Evolutionary conservation across 2,329 filamentous ascomycete genomes (phyloP).

Genomic region (Fusarium phyllophilum): DNA sequence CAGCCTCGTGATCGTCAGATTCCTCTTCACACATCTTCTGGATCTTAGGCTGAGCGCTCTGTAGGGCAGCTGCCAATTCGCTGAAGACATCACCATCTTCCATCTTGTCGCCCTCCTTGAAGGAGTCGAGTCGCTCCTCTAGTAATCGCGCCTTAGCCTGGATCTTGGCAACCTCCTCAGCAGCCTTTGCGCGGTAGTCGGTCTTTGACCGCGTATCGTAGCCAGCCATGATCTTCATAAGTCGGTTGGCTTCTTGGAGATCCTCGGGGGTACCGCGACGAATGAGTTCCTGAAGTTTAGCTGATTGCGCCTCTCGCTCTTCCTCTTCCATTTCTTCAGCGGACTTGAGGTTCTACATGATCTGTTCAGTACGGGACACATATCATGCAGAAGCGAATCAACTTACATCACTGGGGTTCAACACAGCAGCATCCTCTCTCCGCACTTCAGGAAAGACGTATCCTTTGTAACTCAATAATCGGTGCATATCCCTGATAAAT

Average conservation of each 20-base stretch:
- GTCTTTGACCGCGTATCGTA: slow-evolving; percentile 96
- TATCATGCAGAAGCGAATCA: not conserved
- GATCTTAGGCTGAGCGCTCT: slow-evolving; percentile 97
- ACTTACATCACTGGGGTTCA: slow-evolving; percentile 96
- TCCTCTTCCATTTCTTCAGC: slow-evolving; percentile 99
- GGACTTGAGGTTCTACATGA: slow-evolving; percentile 83
- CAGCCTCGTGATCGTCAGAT: slow-evolving; percentile 94
- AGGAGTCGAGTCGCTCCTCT: slow-evolving; percentile 90
- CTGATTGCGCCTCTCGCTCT: slow-evolving; percentile 91
- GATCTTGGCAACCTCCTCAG: slow-evolving; percentile 92
- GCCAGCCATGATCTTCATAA: slow-evolving; percentile 99
- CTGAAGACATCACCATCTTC: slow-evolving; percentile 74
- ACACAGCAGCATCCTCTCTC: slow-evolving; percentile 91
- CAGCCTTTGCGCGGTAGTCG: slow-evolving; percentile 96
- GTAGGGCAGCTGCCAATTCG: slow-evolving; percentile 88
- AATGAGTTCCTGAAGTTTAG: slow-evolving; percentile 98
- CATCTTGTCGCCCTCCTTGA: slow-evolving; percentile 84
- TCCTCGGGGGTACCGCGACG: slow-evolving; percentile 91
- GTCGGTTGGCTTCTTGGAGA: slow-evolving; percentile 92
- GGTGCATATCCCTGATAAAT: slow-evolving; percentile 97
- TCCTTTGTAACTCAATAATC: slow-evolving; percentile 93
- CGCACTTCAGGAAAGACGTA: slow-evolving; percentile 95
- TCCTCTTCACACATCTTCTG: slow-evolving; percentile 99
- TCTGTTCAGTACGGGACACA: slow-evolving; percentile 53
- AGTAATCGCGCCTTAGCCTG: slow-evolving; percentile 93